Evolutionary conservation across 768 basidiomycete species (phyloP).

Genomic region (Rhodotorula taiwanensis): DNA sequence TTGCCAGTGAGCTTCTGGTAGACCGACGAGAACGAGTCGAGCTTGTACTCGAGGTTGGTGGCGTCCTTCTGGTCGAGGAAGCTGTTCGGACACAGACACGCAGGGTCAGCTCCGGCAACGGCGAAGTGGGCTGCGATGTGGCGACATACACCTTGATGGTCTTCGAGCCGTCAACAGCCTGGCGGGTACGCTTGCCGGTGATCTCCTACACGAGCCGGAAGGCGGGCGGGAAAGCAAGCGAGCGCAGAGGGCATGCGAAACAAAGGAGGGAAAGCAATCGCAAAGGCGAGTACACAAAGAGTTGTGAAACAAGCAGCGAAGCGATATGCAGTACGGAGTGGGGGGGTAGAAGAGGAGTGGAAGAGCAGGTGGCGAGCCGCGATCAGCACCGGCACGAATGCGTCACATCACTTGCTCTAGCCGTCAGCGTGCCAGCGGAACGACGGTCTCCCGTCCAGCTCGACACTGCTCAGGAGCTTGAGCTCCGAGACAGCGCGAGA

Average conservation of each 20-base stretch:
- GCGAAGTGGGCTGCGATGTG: no score
- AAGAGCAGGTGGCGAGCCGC: conserved; percentile 30
- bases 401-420: conserved; percentile 35
- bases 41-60: conserved; percentile 98
- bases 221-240: no score
- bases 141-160: conserved; percentile 84
- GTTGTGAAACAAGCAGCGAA: no score
- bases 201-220: conserved; percentile 53
- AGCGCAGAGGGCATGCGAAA: no score
- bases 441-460: no score
- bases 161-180: conserved; percentile 87
- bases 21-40: conserved; percentile 96
- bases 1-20: conserved; percentile 84
- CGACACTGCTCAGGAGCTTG: no score
- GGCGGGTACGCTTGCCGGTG: conserved; percentile 94
- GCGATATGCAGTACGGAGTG: not conserved
- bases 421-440: not conserved
- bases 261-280: no score
- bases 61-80: conserved; percentile 97
- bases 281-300: no score
- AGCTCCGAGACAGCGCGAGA: no score
- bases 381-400: conserved; percentile 21
- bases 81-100: conserved; percentile 49
- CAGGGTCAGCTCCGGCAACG: not conserved
- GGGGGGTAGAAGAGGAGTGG: no score